These are phyloP conservation scores for Dissoconium aciculare DNA, from an alignment of 2,329 filamentous ascomycete genomes.

Conservation along the genomic window DNA sequence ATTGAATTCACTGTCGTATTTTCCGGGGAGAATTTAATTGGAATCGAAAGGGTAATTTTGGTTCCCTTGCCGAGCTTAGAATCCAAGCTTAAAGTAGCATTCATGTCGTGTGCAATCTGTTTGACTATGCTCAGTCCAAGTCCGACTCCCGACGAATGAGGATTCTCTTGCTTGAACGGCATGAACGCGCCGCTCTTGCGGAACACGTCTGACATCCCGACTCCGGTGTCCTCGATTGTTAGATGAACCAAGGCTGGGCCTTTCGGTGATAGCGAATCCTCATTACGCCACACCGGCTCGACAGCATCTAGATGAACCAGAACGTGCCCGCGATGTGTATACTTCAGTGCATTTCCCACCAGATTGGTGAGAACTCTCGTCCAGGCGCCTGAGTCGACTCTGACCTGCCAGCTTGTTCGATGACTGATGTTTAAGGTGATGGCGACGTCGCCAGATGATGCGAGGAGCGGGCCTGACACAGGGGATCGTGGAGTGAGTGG, in stretches of 20 bases:
- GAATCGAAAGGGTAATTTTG: no score
- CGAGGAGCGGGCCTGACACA: no score
- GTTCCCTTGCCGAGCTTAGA: no score
- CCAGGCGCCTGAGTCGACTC: conserved; percentile 29
- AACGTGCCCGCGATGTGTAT: conserved; percentile 30
- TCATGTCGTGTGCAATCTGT: conserved; percentile 17
- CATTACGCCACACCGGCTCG: no score
- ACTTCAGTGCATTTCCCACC: conserved; percentile 32
- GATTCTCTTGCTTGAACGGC: conserved; percentile 24
- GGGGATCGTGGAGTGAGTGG: not conserved
- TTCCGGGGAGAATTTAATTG: no score
- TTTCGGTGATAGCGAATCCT: no score
- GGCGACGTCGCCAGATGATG: conserved; percentile 2
- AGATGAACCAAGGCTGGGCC: no score
- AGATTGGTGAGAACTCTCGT: conserved; percentile 35
- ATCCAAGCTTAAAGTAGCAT: no score
- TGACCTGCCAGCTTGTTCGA: conserved; percentile 25
- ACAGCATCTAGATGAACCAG: conserved; percentile 19
- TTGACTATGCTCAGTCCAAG: conserved; percentile 24
- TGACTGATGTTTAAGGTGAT: conserved; percentile 8
- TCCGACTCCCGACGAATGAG: conserved; percentile 21
- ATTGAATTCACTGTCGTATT: no score
- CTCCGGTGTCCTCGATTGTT: conserved; percentile 21
- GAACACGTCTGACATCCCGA: conserved; percentile 22
- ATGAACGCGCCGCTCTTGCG: conserved; percentile 19